Conservation (phyloP, 2,329 filamentous ascomycete genomes). For the Diaporthe velutina region DNA sequence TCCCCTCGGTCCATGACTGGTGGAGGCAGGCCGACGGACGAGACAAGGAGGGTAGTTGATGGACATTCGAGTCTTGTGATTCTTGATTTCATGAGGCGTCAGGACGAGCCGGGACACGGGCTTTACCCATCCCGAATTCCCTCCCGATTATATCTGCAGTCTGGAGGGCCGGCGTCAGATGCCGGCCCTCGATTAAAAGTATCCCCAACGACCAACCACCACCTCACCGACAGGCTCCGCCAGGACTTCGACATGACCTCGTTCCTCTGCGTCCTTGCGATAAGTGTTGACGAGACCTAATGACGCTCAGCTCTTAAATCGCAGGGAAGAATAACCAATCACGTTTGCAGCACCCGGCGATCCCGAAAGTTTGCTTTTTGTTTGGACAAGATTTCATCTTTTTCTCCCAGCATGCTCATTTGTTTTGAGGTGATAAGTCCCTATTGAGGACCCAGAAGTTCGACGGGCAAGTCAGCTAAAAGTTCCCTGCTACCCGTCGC, state of each 20-base stretch:
- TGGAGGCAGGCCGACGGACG: not conserved
- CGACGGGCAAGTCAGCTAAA: constrained; percentile 39
- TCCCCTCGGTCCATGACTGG: not conserved
- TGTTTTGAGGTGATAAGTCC: constrained; percentile 38
- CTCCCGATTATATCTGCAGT: constrained; percentile 13
- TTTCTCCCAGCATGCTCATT: constrained; percentile 37
- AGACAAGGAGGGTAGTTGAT: not conserved
- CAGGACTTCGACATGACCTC: not conserved
- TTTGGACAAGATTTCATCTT: constrained; percentile 33
- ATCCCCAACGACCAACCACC: constrained; percentile 12
- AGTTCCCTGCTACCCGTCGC: constrained; percentile 39
- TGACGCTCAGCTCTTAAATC: constrained; percentile 16
- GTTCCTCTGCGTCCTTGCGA: not conserved
- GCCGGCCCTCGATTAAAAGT: constrained; percentile 17
- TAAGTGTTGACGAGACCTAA: constrained; percentile 17
- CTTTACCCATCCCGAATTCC: not conserved
- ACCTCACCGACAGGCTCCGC: constrained; percentile 5
- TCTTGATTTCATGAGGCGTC: constrained; percentile 29
- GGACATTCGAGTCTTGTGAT: constrained; percentile 14
- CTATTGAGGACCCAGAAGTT: constrained; percentile 37
- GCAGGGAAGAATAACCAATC: constrained; percentile 5
- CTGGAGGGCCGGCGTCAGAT: not conserved
- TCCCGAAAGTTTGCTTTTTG: constrained; percentile 25
- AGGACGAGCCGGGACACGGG: not conserved
- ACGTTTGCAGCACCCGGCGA: constrained; percentile 22